Conservation (phyloP, 1,284 basidiomycete genomes). For the Vanrija humicola region DNA sequence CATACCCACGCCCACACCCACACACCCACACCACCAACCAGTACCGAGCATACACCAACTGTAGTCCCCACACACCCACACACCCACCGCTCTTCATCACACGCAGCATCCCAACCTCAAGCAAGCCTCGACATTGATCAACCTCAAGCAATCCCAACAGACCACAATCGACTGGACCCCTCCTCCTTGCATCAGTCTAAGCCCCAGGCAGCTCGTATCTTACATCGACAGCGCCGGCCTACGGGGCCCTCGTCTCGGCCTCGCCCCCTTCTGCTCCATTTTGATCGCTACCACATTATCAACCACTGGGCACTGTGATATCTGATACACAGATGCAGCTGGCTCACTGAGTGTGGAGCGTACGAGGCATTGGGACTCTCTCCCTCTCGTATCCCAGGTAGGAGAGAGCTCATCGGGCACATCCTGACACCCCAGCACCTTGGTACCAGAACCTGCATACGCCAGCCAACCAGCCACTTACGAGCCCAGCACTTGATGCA, state of each 20-base stretch:
- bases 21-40: neutral
- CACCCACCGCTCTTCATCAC: neutral
- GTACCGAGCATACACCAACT: neutral
- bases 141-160: too few relatives aligned
- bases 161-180: too few relatives aligned
- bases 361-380: neutral
- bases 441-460: too few relatives aligned
- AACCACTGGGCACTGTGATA: neutral
- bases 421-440: neutral
- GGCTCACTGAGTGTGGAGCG: neutral
- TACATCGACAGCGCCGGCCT: too few relatives aligned
- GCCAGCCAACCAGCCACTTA: neutral
- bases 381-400: neutral
- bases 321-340: too few relatives aligned
- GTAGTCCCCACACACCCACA: neutral
- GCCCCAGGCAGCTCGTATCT: too few relatives aligned
- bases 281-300: neutral
- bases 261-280: neutral
- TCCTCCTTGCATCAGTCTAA: too few relatives aligned
- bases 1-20: neutral
- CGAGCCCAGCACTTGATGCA: neutral
- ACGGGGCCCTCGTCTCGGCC: neutral
- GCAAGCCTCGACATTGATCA: too few relatives aligned
- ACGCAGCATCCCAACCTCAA: neutral
- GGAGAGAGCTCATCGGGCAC: neutral